Evolutionary conservation across 2,329 filamentous ascomycete genomes (phyloP), one percentile per base, ranked within the genome.

Genomic region (Albifimbria verrucaria): DNA sequence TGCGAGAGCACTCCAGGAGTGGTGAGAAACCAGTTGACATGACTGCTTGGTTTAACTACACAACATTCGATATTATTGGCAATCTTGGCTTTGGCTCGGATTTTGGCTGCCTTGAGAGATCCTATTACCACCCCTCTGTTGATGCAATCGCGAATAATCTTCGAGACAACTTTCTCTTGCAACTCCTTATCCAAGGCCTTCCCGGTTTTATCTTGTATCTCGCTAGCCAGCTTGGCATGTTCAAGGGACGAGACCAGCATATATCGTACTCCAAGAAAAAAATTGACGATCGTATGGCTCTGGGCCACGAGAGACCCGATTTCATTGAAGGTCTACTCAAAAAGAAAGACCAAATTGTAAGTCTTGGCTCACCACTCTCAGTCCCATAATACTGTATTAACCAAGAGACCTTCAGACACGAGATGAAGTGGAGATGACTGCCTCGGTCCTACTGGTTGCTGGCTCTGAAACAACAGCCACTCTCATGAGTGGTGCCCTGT

Each of bases 401-500:
- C 26, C 32, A 32, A 32, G 26, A 32, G 9, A 32, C 15, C 26
- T 9, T 32, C 26, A 32, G 26, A 32, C 26, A 32, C 26, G 26
- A 32, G 26, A 32, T 32, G 26, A 32, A 32, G 26, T 32, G 26
- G 26, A 32, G 26, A 32, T 32, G 26, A 32, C 26, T 46, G 57
- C 55, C 39, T 52, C 46, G 22, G 48, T 60, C 7, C 49, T 66
- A 23, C 56, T 67, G 20, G 36, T 65, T 17, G 64, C 62, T 7
- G 65, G 65, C 0, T 65, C 62, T 6, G 65, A 68, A 51, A 68
- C 65, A 3, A 68, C 65, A 12, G 65, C 65, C 2, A 65, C 64
- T 2, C 51, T 62, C 1, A 57, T 68, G 1, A 57, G 55, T 5
- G 66, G 64, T 9, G 55, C 55, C 1, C 57, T 61, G 1, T 68